A percentile compares a stretch with the other conserved stretches of the same genome.
These are phyloP conservation scores for Penicillium occitanis DNA, from an alignment of 2,329 filamentous ascomycete genomes.

Conservation along the genomic window DNA sequence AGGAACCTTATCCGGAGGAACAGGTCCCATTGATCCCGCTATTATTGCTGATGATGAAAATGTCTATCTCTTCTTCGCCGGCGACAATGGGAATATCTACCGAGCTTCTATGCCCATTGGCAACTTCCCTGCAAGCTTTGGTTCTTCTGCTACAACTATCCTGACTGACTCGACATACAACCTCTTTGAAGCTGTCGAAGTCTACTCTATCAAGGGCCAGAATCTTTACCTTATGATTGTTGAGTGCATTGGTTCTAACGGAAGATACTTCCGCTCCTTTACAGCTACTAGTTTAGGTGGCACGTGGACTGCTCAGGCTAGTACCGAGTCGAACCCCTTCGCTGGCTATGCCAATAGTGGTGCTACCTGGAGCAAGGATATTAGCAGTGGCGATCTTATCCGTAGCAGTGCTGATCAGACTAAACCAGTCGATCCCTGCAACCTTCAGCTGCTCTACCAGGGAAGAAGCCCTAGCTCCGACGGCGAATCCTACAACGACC, in stretches of 20 bases:
- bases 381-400: constrained; percentile 65
- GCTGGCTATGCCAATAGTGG: constrained; percentile 67
- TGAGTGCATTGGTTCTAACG: constrained; percentile 58
- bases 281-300: constrained; percentile 59
- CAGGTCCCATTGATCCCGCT: constrained; percentile 62
- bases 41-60: constrained; percentile 60
- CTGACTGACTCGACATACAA: constrained; percentile 56
- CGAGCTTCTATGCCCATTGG: constrained; percentile 62
- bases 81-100: constrained; percentile 68
- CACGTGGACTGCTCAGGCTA: constrained; percentile 59
- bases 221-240: constrained; percentile 67
- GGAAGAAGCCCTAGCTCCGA: constrained; percentile 49
- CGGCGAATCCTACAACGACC: constrained; percentile 48
- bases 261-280: constrained; percentile 67
- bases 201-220: constrained; percentile 60
- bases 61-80: constrained; percentile 68
- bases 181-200: constrained; percentile 66
- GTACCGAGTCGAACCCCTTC: constrained; percentile 58
- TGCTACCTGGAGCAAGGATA: constrained; percentile 65
- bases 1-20: constrained; percentile 53
- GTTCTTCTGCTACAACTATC: constrained; percentile 50
- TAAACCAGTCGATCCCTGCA: constrained; percentile 63
- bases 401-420: constrained; percentile 61
- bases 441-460: constrained; percentile 65
- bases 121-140: constrained; percentile 63